Percentiles rank a stretch among this genome's conserved stretches.
Evolutionary conservation across 495 filamentous ascomycete genomes (phyloP).

Genomic region (Oidiodendron maius): DNA sequence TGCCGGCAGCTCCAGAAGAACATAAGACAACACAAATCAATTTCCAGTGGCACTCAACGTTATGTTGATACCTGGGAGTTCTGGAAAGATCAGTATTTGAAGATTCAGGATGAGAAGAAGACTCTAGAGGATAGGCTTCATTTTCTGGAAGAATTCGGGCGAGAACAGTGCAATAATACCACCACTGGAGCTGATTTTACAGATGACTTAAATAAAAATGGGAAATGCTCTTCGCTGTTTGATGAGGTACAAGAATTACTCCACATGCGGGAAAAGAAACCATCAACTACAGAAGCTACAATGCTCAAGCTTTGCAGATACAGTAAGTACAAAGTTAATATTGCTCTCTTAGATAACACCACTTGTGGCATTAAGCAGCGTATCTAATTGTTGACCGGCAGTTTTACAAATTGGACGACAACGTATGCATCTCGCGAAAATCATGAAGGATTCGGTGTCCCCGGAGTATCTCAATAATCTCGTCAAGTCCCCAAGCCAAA

Average conservation of each 20-base stretch:
- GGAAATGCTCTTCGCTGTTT: background rate
- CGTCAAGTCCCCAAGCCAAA: background rate
- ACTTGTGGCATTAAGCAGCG: background rate
- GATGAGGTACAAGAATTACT: background rate
- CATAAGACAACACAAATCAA: constrained; percentile 24
- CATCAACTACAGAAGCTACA: background rate
- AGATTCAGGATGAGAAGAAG: constrained; percentile 38
- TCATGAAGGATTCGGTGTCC: constrained; percentile 3
- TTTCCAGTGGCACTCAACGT: background rate
- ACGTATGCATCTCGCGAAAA: constrained; percentile 19
- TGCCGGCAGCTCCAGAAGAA: constrained; percentile 31
- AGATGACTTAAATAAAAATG: background rate
- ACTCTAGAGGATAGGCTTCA: constrained; percentile 37
- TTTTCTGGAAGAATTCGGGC: constrained; percentile 27
- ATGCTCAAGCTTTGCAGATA: constrained; percentile 9
- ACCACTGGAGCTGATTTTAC: background rate
- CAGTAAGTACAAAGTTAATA: constrained; percentile 6
- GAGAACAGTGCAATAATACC: background rate
- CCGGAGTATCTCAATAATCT: constrained; percentile 9
- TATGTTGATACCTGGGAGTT: constrained; percentile 42
- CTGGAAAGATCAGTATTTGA: constrained; percentile 45
- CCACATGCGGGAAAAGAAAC: background rate
- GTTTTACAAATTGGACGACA: constrained; percentile 4
- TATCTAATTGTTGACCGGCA: background rate
- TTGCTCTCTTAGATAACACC: background rate